Base-by-base conservation (phyloP, 2,329 filamentous ascomycete genomes). In the Aplosporella prunicola region DNA sequence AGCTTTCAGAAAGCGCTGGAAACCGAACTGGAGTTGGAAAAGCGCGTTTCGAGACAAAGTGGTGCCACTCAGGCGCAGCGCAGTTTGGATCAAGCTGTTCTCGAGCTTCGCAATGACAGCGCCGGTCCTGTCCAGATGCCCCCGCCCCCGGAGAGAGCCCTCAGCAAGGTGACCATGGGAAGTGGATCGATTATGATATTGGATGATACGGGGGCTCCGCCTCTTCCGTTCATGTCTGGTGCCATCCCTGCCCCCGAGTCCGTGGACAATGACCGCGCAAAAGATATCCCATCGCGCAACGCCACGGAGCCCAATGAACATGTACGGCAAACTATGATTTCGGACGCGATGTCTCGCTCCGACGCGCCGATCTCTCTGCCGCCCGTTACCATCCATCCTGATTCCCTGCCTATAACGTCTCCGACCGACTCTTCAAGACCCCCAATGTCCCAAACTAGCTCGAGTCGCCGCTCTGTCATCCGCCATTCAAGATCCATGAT, bases 101-200 rank as follows among this genome's bases (percentile, higher is more conserved):
- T n/a, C n/a, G 23, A 25, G 23, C 23, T n/a, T 25, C 23, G 9
- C 23, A 25, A n/a, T n/a, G n/a, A n/a, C 23, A 8, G 35, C 28
- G 29, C 22, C 13, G 8, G n/a, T n/a, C n/a, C n/a, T n/a, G n/a
- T n/a, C n/a, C n/a, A n/a, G n/a, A n/a, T n/a, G n/a, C n/a, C n/a
- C n/a, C n/a, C n/a, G n/a, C n/a, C n/a, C n/a, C n/a, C 20, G 13
- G 31, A 35, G 20, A 32, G 38, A 25, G 38, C 27, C 11, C 52
- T 65, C 35, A 76, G 72, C 45, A 66, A 67, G 39, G 74, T 89
- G 29, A 91, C 86, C 0, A 69, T 71, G 9, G 83, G 85, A n/a
- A 93, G 85, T 66, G 81, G 88, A 52, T 93, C 86, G 0, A 93
- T 94, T 46, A 72, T 94, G 39, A 93, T 94, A 51, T 77, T 93